Base-by-base conservation (phyloP, 768 basidiomycete species). In the Lactarius sanguifluus region DNA sequence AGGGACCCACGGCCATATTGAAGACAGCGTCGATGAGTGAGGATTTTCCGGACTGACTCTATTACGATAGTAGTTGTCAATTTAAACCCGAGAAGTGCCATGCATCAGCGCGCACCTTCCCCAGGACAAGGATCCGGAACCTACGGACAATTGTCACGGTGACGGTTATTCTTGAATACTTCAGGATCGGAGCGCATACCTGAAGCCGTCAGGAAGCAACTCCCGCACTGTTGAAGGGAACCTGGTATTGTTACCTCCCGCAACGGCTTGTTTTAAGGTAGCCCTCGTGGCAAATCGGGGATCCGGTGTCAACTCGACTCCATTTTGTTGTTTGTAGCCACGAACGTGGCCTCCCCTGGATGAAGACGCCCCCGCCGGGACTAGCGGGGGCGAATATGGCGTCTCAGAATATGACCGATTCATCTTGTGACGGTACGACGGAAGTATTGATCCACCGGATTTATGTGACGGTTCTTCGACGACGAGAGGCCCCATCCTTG, bases 91-190 rank as follows among this genome's bases (percentile, higher is more conserved):
- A 5, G 9, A 6, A 5, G 13, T 23, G 3, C 38, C 9, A n/a
- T 23, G 13, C 12, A 2, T 25, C 1, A 41, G 18, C 16, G 43
- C 65, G 40, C 36, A 66, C 65, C 61, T 62, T 47, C 23, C 65
- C 65, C 12, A 58, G 38, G 20, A 62, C 61, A 57, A 66, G 61
- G 62, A 66, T 54, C 34, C 57, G 52, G 57, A 66, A 62, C 25
- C 65, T 66, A 40, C 40, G 16, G 45, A 43, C 8, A 2, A 30
- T 15, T 6, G 36, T 34, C 15, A n/a, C 18, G 57, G 30, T 34
- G 20, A n/a, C 18, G 57, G 30, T 62, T 40, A 41, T 54, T 36
- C 47, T 13, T 2, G 12, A 50, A 25, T 13, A 20, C 10, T 56
- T 18, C 16, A 34, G 25, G 16, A 16, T 41, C 20, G 28, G 38